phyloP scores from a whole-genome alignment of 75 land plant genomes.

The Isoetes taiwanensis region DNA sequence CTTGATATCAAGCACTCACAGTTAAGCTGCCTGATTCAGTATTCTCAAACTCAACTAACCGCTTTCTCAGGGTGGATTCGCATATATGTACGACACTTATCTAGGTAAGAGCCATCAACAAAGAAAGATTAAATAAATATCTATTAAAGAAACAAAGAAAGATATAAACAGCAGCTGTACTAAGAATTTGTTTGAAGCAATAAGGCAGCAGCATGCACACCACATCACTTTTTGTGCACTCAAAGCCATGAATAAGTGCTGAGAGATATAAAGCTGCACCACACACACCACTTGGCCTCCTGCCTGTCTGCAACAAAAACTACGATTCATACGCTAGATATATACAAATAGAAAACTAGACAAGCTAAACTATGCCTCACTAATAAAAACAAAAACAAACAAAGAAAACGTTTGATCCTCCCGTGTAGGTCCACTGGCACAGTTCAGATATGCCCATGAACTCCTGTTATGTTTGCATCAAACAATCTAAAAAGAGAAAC shows the following conservation, averaged over 20 bases:
- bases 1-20: constrained; percentile 25
- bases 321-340: neutral
- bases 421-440: neutral
- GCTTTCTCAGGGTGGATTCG: constrained; percentile 75
- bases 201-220: constrained; percentile 29
- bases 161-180: too few relatives aligned
- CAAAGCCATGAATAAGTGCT: constrained; percentile 70
- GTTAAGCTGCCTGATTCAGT: constrained; percentile 86
- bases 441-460: neutral
- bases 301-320: constrained; percentile 70
- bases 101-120: constrained; percentile 25
- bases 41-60: constrained; percentile 83
- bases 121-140: neutral
- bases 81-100: constrained; percentile 75
- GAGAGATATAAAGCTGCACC: constrained; percentile 92
- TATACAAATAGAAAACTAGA: neutral
- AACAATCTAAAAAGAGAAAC: neutral
- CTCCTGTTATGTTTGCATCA: neutral
- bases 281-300: constrained; percentile 94
- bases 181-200: neutral
- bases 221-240: constrained; percentile 67
- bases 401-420: neutral
- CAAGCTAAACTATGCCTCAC: neutral
- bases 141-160: too few relatives aligned
- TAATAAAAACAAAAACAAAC: neutral